Evolutionary conservation across 2,329 filamentous ascomycete species (phyloP).

Genomic region (Magnaporthales sp.): DNA sequence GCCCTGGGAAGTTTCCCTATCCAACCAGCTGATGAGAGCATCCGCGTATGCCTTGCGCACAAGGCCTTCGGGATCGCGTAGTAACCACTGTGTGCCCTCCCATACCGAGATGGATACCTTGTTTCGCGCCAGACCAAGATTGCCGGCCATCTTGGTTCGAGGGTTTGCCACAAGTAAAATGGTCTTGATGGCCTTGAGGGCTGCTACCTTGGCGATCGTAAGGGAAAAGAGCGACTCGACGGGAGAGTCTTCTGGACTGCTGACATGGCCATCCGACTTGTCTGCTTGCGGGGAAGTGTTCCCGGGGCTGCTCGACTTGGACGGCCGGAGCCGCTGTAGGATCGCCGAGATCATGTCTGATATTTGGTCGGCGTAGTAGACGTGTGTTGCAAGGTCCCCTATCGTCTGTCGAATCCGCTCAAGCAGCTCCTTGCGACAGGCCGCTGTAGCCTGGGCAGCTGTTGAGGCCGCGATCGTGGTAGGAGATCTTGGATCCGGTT

Average conservation of each 20-base stretch:
- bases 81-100: constrained; percentile 93
- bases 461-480: constrained; percentile 22
- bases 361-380: constrained; percentile 96
- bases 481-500: constrained; percentile 18
- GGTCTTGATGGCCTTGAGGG: constrained; percentile 71
- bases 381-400: constrained; percentile 83
- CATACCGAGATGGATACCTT: constrained; percentile 74
- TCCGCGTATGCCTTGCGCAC: constrained; percentile 83
- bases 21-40: constrained; percentile 75
- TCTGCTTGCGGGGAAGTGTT: constrained; percentile 36
- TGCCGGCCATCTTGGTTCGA: constrained; percentile 47
- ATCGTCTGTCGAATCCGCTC: constrained; percentile 71
- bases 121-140: constrained; percentile 59
- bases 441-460: constrained; percentile 20
- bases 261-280: constrained; percentile 32
- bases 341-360: constrained; percentile 87
- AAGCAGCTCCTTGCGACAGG: constrained; percentile 57
- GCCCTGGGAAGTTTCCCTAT: constrained; percentile 61
- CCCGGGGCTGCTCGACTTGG: constrained; percentile 29
- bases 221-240: constrained; percentile 45
- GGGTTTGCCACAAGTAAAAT: constrained; percentile 77
- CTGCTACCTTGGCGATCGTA: constrained; percentile 49
- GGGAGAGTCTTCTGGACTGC: constrained; percentile 24
- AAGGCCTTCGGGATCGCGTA: constrained; percentile 67
- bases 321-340: constrained; percentile 67